Percentiles rank a stretch among this genome's conserved stretches.
These are phyloP conservation scores for Platismatia glauca DNA, from an alignment of 495 filamentous ascomycete genomes.

Conservation along the genomic window DNA sequence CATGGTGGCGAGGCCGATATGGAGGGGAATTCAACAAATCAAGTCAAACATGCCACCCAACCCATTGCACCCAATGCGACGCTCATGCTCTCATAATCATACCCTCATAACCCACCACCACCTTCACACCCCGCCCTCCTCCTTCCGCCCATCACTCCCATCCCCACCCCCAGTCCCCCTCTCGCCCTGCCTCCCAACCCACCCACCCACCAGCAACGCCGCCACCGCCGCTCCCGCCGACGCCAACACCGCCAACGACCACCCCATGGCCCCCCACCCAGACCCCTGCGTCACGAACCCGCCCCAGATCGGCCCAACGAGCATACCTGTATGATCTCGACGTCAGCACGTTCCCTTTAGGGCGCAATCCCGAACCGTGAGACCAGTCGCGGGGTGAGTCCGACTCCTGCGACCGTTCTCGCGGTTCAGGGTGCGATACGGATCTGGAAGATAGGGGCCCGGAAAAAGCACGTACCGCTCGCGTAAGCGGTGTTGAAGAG, in stretches of 20 bases:
- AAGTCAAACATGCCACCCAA: neutral
- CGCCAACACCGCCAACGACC: conserved; percentile 28
- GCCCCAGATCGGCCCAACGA: conserved; percentile 50
- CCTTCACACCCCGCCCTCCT: neutral
- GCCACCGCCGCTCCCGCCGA: conserved; percentile 9
- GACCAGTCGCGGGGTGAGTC: no score
- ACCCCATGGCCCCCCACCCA: conserved; percentile 37
- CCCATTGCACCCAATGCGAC: neutral
- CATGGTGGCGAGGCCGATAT: neutral
- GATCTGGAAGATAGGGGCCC: no score
- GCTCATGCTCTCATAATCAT: neutral
- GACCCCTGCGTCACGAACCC: conserved; percentile 30
- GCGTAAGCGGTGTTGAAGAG: conserved; percentile 49
- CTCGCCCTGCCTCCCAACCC: conserved; percentile 14
- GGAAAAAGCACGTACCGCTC: no score
- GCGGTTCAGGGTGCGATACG: no score
- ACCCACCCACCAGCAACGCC: conserved; percentile 17
- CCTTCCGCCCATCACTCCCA: neutral
- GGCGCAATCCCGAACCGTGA: no score
- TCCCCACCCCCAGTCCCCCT: neutral
- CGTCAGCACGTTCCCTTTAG: no score
- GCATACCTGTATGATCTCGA: no score
- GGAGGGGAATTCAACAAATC: neutral
- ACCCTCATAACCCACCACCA: neutral
- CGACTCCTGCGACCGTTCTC: no score